These are phyloP conservation scores for Epichloe coenophiala DNA, from an alignment of 2,329 filamentous ascomycete genomes.

Conservation along the genomic window DNA sequence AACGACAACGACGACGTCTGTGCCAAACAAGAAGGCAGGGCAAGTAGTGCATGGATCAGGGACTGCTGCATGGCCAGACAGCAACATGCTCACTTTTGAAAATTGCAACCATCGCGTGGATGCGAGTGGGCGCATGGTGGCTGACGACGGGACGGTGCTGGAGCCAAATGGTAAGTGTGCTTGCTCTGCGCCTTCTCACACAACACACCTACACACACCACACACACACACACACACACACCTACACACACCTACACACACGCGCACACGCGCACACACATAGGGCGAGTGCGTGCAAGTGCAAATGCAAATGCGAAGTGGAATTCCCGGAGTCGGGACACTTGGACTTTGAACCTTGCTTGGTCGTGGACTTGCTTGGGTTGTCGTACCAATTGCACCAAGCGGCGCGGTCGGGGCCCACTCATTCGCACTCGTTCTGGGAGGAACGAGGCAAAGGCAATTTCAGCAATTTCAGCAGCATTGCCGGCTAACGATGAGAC, in stretches of 20 bases:
- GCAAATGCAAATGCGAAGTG: slow-evolving; percentile 1
- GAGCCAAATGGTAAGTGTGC: slow-evolving; percentile 64
- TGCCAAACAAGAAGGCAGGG: slow-evolving; percentile 9
- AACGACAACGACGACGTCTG: slow-evolving; percentile 7
- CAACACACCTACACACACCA: not conserved
- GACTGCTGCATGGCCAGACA: slow-evolving; percentile 38
- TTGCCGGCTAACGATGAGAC: slow-evolving; percentile 7
- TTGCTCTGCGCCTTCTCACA: not conserved
- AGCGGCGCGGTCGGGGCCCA: slow-evolving; percentile 6
- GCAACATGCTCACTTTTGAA: slow-evolving; percentile 84
- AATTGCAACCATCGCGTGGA: slow-evolving; percentile 54
- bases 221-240: not conserved
- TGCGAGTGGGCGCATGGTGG: slow-evolving; percentile 58
- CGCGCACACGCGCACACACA: not conserved
- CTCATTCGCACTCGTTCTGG: slow-evolving; percentile 1
- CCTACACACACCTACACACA: no score
- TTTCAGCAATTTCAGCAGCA: slow-evolving; percentile 2
- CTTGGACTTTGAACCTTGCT: not conserved
- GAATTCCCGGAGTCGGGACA: not conserved
- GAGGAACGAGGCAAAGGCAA: slow-evolving; percentile 3
- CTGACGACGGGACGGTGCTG: slow-evolving; percentile 81
- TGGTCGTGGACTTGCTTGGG: not conserved
- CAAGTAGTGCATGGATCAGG: slow-evolving; percentile 20
- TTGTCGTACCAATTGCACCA: slow-evolving; percentile 3
- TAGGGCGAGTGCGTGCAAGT: not conserved